Evolutionary conservation across 2,329 filamentous ascomycete genomes (phyloP).

Genomic region (Trichoderma guizhouense): DNA sequence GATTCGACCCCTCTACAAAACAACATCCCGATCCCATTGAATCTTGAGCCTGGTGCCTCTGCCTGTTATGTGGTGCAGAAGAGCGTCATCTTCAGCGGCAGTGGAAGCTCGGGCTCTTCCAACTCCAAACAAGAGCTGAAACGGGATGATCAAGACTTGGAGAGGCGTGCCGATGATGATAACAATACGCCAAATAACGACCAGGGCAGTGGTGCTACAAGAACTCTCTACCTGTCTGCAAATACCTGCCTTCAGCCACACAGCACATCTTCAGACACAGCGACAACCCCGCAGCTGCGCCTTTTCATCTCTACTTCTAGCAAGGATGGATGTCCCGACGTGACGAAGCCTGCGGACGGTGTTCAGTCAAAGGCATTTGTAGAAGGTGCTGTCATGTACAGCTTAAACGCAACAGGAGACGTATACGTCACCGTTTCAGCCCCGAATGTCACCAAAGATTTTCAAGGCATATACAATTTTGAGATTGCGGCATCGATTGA

Average conservation of each 20-base stretch:
- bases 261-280: slow-evolving; percentile 26
- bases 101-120: slow-evolving; percentile 12
- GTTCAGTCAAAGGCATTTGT: slow-evolving; percentile 47
- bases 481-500: slow-evolving; percentile 82
- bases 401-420: slow-evolving; percentile 58
- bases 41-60: slow-evolving; percentile 60
- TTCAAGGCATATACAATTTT: slow-evolving; percentile 70
- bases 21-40: slow-evolving; percentile 58
- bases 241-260: slow-evolving; percentile 81
- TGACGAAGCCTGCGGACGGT: slow-evolving; percentile 22
- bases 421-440: slow-evolving; percentile 77
- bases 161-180: neutral
- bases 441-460: slow-evolving; percentile 57
- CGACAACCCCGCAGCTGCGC: slow-evolving; percentile 64
- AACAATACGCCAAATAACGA: neutral
- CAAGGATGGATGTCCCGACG: slow-evolving; percentile 30
- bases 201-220: slow-evolving; percentile 28
- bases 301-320: slow-evolving; percentile 68
- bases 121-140: slow-evolving; percentile 20
- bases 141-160: neutral
- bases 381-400: slow-evolving; percentile 67
- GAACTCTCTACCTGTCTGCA: slow-evolving; percentile 72
- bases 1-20: slow-evolving; percentile 54
- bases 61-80: slow-evolving; percentile 41
- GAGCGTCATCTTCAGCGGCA: slow-evolving; percentile 27